Evolutionary conservation across 1,284 basidiomycete genomes (phyloP), one percentile per base, ranked within the genome.

Genomic region (Golubevia pallescens): DNA sequence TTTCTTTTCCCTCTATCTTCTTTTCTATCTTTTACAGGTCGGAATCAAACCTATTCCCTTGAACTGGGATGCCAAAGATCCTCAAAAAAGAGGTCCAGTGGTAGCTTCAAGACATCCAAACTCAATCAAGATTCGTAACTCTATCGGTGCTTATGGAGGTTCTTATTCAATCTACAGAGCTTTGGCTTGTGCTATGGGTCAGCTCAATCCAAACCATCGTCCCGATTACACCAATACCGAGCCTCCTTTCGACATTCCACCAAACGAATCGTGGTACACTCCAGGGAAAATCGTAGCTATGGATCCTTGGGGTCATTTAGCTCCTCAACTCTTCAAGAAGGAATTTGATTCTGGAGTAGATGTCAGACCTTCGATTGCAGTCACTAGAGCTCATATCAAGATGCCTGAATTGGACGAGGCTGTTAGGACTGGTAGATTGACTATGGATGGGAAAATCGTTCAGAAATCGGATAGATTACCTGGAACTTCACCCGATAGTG

Each of bases 161-260:
- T 93, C 92, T 1, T 98, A 98, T 87, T 94, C 93, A 8, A 94
- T 97, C 86, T 98, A 97, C 86, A 91, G 94, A 56, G 93, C 95
- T 0, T 89, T 98, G 10, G 91, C 93, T 8, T 93, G 95, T 78
- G 94, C 94, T 1, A 93, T 95, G 90, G 94, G 94, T 59, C 90
- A 93, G 28, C 90, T 98, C 65, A 89, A 91, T 57, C 93, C 93
- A 0, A 90, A 91, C 23, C 86, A 87, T 67, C 75, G 83, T 1
- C 86, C 86, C 6, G 84, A 86, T 70, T 94, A 93, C 86, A 89
- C 89, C 63, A 90, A 92, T 85, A 97, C 95, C 0, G 92, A 97
- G 86, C 95, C 96, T 0, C 93, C 94, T 0, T 91, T 97, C 38
- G 87, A 89, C 7, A 91, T 97, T 70, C 92, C 91, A 2, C 92